Evolutionary conservation across 2,329 filamentous ascomycete species (phyloP).

Genomic region (Orbilia oligospora): DNA sequence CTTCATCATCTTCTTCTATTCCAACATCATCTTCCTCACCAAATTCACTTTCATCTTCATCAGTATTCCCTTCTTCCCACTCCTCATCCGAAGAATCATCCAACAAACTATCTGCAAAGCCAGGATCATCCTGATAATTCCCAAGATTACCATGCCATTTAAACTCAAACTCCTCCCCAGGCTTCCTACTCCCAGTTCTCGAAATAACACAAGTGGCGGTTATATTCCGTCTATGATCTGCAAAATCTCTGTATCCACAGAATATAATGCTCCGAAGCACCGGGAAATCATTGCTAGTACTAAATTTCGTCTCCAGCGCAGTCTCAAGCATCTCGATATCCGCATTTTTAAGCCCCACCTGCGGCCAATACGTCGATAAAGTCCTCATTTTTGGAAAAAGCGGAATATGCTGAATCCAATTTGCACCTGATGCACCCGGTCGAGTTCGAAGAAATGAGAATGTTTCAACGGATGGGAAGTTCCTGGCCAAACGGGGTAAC

Average conservation of each 20-base stretch:
- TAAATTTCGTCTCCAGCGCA: not conserved
- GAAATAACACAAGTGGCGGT: not conserved
- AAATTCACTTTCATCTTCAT: not conserved
- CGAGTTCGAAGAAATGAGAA: not conserved
- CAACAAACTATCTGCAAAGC: not conserved
- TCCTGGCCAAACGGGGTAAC: not conserved
- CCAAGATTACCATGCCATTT: not conserved
- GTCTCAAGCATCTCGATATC: not conserved
- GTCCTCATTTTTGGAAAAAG: not conserved
- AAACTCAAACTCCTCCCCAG: not conserved
- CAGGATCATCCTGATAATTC: not conserved
- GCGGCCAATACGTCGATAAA: not conserved
- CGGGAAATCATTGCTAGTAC: not conserved
- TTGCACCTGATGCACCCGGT: not conserved
- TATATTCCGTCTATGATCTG: constrained; percentile 5
- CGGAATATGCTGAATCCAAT: constrained; percentile 1
- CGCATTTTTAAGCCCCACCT: not conserved
- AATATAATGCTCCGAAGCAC: not conserved
- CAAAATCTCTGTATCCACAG: not conserved
- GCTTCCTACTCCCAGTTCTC: not conserved
- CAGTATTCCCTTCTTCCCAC: constrained; percentile 5
- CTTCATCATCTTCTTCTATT: not conserved
- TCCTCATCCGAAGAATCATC: not conserved
- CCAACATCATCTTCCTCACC: not conserved
- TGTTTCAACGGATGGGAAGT: not conserved